These are phyloP conservation scores for Arctium minus DNA, from an alignment of 129 eudicot species.

Conservation along the genomic window DNA sequence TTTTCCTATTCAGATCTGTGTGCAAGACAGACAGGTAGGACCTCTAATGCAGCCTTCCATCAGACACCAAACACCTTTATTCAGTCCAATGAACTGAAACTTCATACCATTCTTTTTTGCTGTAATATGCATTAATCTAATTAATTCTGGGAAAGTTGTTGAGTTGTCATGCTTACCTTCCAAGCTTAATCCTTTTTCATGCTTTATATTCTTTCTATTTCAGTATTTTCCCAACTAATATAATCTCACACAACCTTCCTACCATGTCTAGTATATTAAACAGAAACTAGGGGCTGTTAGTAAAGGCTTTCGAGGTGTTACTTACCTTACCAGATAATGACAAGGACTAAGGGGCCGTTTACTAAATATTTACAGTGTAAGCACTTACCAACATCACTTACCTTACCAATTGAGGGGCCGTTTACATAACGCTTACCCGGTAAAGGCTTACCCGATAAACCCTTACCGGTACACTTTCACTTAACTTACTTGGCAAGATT, in stretches of 20 bases:
- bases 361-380: too few relatives aligned
- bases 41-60: conserved; percentile 28
- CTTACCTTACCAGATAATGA: background rate
- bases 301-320: background rate
- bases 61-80: conserved; percentile 22
- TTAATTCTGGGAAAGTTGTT: conserved; percentile 21
- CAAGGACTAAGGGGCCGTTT: background rate
- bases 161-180: conserved; percentile 25
- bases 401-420: too few relatives aligned
- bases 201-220: background rate
- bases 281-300: too few relatives aligned
- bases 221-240: background rate
- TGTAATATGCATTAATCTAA: conserved; percentile 26
- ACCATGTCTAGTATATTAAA: background rate
- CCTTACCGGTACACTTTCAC: too few relatives aligned
- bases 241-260: background rate
- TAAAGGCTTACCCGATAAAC: too few relatives aligned
- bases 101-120: conserved; percentile 25
- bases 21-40: conserved; percentile 34
- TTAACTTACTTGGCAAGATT: too few relatives aligned
- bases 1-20: conserved; percentile 20
- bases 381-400: too few relatives aligned
- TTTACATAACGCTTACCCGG: too few relatives aligned
- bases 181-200: background rate
- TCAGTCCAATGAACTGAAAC: conserved; percentile 27